phyloP scores from a whole-genome alignment of 345 rosid genomes.

The Cardamine resedifolia region DNA sequence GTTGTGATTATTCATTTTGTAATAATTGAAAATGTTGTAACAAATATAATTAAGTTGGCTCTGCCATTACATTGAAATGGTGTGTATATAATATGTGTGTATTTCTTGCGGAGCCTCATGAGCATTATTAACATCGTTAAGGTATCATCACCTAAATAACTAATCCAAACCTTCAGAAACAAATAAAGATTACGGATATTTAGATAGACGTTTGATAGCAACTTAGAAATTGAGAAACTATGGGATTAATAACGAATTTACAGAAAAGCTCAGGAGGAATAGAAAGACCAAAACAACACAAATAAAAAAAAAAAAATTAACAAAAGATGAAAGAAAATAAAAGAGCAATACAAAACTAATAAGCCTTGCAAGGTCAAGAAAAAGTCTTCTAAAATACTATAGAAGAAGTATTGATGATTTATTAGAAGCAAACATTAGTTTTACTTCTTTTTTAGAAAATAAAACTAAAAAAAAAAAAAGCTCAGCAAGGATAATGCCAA shows the following conservation, averaged over 20 bases:
- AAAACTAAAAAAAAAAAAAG: slow-evolving; percentile 32
- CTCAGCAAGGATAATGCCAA: slow-evolving; percentile 62
- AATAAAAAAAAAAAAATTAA: background rate
- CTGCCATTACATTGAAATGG: slow-evolving; percentile 5
- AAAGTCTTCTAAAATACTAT: slow-evolving; percentile 29
- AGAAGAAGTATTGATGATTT: background rate
- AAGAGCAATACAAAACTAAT: background rate
- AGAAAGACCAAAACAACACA: background rate
- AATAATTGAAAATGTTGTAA: slow-evolving; percentile 17
- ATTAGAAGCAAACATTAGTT: background rate
- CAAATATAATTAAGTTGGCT: slow-evolving; percentile 15
- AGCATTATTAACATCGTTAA: background rate
- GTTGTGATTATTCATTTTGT: slow-evolving; percentile 35
- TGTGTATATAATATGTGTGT: background rate
- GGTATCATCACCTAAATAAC: background rate
- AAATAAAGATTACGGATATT: background rate
- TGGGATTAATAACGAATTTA: background rate
- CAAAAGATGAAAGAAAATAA: background rate
- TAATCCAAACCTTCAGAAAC: background rate
- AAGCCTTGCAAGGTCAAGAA: slow-evolving; percentile 83
- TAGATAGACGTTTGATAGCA: background rate
- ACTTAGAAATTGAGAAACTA: background rate
- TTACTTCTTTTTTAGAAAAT: background rate
- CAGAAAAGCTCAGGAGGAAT: slow-evolving; percentile 50
- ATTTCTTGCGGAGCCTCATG: slow-evolving; percentile 4